Base-by-base conservation (phyloP, 139 green algal species). In the Coelastrella sp. region DNA sequence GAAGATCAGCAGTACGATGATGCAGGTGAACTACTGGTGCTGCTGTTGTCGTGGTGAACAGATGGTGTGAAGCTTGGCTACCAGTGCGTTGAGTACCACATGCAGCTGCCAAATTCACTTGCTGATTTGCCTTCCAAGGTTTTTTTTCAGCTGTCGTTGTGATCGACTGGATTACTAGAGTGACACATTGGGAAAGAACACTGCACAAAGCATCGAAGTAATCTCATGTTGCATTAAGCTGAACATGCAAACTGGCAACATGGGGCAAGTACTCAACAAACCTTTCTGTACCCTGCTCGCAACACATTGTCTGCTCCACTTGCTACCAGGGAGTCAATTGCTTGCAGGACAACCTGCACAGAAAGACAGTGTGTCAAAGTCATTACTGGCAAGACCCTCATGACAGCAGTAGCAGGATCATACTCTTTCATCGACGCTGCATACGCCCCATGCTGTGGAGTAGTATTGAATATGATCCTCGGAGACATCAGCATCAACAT, bases 311-410 rank as follows among this genome's bases (percentile, higher is more conserved):
- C 76, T 17, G 43, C 71, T n/a, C 60, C 69, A 7, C 17, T 32
- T 4, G 87, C 64, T 1, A 95, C 80, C 62, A 96, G 78, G 2
- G 62, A 59, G 48, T 96, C 93, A 6, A 96, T 87, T 0, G 92
- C 92, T 23, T 91, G 84, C 5, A 84, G 51, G 3, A 96, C 13
- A 9, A 96, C 51, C 92, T 95, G 90, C 30, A 41, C 17, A 57
- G 17, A 21, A 2, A 23, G 19, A 34, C 37, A 53, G 2, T 62
- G 23, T 6, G 15, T n/a, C n/a, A 59, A 9, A 38, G 8, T 25
- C 41, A 27, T 41, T 5, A 21, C 32, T 23, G 17, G 37, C 23
- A 37, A 19, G 8, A 25, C 68, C 7, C 38, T 11, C 45, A 34
- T 15, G 17, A 75, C 35, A 17, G 25, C 37, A 34, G 66, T 2